Evolutionary conservation across 768 basidiomycete species (phyloP).

Genomic region (Lactifluus hygrophoroides): DNA sequence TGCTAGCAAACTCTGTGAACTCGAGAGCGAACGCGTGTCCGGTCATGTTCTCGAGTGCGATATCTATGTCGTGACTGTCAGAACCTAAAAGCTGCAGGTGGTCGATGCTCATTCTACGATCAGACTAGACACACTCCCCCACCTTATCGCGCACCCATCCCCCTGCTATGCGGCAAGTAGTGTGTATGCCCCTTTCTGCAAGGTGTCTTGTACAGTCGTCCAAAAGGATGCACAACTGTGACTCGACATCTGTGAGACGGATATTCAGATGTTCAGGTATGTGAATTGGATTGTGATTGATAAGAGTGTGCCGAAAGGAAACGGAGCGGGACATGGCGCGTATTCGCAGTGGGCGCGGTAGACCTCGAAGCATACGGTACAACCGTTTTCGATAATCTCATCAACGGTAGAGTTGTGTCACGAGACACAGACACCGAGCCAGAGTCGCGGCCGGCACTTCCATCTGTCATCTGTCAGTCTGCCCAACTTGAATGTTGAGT

Average conservation of each 20-base stretch:
- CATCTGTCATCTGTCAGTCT: no score
- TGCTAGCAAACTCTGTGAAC: constrained; percentile 55
- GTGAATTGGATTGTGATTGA: constrained; percentile 25
- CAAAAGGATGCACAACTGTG: constrained; percentile 63
- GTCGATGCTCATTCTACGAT: background rate
- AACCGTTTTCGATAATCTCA: no score
- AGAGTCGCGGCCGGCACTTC: no score
- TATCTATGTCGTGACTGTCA: constrained; percentile 86
- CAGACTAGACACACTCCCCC: constrained; percentile 17
- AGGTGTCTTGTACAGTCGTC: constrained; percentile 64
- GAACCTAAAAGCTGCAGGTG: constrained; percentile 59
- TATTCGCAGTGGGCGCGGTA: background rate
- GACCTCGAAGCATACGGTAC: background rate
- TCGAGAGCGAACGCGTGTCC: constrained; percentile 81
- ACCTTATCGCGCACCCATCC: constrained; percentile 99
- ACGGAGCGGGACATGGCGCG: constrained; percentile 24
- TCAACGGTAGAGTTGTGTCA: no score
- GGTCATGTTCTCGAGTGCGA: constrained; percentile 85
- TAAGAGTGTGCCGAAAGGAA: constrained; percentile 5
- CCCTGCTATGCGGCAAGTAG: constrained; percentile 85
- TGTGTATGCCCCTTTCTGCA: constrained; percentile 42
- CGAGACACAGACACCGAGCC: background rate
- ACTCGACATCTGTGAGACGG: constrained; percentile 58
- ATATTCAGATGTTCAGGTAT: constrained; percentile 33
- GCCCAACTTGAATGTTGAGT: no score